Conservation (phyloP, 2,329 filamentous ascomycete genomes). For the Xylariomycetidae sp. region DNA sequence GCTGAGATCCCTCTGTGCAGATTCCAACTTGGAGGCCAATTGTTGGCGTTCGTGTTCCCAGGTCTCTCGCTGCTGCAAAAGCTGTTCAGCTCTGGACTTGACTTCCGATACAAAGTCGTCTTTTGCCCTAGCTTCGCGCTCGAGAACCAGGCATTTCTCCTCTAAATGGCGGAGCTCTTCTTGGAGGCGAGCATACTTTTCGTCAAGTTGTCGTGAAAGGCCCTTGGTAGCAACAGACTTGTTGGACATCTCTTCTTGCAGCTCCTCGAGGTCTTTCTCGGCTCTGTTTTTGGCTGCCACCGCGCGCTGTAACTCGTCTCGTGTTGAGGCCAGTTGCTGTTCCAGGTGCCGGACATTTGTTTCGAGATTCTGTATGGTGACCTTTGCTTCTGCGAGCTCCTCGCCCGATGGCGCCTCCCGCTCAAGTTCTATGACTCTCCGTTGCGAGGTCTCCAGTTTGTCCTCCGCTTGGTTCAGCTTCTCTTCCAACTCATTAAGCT, state of each 20-base stretch:
- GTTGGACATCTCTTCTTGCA: slow-evolving; percentile 73
- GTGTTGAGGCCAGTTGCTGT: slow-evolving; percentile 59
- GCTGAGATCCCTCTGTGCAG: slow-evolving; percentile 54
- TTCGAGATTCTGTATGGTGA: slow-evolving; percentile 55
- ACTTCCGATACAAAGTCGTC: slow-evolving; percentile 41
- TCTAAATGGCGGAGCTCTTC: slow-evolving; percentile 53
- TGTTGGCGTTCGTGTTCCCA: slow-evolving; percentile 32
- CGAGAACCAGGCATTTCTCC: slow-evolving; percentile 43
- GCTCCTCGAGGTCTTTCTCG: slow-evolving; percentile 54
- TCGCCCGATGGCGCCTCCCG: slow-evolving; percentile 46
- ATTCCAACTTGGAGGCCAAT: slow-evolving; percentile 44
- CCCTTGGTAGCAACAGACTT: slow-evolving; percentile 73
- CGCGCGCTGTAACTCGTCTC: slow-evolving; percentile 49
- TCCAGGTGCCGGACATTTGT: slow-evolving; percentile 65
- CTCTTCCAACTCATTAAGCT: slow-evolving; percentile 46
- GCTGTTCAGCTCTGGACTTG: slow-evolving; percentile 37
- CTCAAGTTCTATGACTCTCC: slow-evolving; percentile 49
- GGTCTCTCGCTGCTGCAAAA: slow-evolving; percentile 36
- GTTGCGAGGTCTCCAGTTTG: slow-evolving; percentile 50
- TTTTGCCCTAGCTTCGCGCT: slow-evolving; percentile 43
- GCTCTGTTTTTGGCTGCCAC: slow-evolving; percentile 49
- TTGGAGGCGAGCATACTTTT: slow-evolving; percentile 61
- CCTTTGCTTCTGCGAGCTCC: slow-evolving; percentile 49
- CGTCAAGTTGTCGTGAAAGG: slow-evolving; percentile 67
- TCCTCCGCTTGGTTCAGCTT: slow-evolving; percentile 45